Evolutionary conservation across 805 yeast genomes (phyloP).

Genomic region (Komagataella ulmi): DNA sequence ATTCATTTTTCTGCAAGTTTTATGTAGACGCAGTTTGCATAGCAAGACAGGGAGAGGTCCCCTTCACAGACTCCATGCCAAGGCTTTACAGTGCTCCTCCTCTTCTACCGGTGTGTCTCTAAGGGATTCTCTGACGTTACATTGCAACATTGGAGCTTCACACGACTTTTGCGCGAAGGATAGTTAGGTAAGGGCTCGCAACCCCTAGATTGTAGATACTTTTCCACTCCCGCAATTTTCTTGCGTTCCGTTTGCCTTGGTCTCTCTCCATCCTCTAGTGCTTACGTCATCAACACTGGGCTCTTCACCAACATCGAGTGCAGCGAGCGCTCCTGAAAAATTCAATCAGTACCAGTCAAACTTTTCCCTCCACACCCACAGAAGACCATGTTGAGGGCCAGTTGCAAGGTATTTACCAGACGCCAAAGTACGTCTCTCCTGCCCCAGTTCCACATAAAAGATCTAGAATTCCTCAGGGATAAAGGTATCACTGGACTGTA

Average conservation of each 20-base stretch:
- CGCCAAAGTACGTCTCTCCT: not conserved
- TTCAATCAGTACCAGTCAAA: not conserved
- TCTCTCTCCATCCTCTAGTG: not conserved
- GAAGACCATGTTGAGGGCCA: not conserved
- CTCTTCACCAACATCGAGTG: not conserved
- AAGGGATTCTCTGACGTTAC: not conserved
- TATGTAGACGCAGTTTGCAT: no score
- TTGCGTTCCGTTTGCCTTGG: not conserved
- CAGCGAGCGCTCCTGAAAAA: not conserved
- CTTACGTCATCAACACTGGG: not conserved
- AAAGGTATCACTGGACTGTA: conserved; percentile 36
- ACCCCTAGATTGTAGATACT: not conserved
- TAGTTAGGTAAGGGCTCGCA: not conserved
- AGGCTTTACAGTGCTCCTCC: no score
- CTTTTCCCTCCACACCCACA: not conserved
- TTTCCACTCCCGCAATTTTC: not conserved
- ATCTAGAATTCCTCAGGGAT: conserved; percentile 12
- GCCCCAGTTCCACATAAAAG: conserved; percentile 3
- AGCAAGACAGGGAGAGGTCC: no score
- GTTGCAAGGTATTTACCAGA: not conserved
- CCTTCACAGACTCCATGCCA: no score
- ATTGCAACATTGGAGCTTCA: not conserved
- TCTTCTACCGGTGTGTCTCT: not conserved
- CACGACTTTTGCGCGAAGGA: not conserved
- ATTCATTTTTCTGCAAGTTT: no score